These are phyloP conservation scores for Obelidium mucronatum DNA, from an alignment of 192 early-diverging fungal species.

Conservation along the genomic window DNA sequence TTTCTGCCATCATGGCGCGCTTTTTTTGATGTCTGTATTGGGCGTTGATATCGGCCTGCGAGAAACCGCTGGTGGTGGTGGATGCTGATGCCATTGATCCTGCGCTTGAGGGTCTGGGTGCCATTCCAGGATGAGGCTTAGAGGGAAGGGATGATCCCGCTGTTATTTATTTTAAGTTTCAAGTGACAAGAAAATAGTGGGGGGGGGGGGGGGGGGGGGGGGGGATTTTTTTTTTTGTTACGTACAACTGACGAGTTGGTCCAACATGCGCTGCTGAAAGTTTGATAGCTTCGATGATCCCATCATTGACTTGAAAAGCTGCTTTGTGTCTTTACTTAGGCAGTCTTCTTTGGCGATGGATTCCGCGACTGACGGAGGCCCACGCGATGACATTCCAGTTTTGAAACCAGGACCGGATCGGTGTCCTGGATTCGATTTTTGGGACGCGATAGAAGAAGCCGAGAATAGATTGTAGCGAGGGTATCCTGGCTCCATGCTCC, in stretches of 20 bases:
- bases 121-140: conserved; percentile 27
- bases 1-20: conserved; percentile 11
- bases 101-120: conserved; percentile 14
- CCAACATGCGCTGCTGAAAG: conserved; percentile 50
- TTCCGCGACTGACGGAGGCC: conserved; percentile 30
- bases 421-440: conserved; percentile 2
- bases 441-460: conserved; percentile 3
- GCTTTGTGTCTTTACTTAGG: conserved; percentile 43
- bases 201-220: too few relatives aligned
- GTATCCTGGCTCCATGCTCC: not conserved
- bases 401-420: conserved; percentile 18
- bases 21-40: conserved; percentile 32
- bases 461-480: conserved; percentile 9
- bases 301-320: conserved; percentile 60
- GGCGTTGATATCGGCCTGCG: conserved; percentile 12
- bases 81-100: not conserved
- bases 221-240: not conserved
- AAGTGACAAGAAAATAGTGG: too few relatives aligned
- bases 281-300: conserved; percentile 51
- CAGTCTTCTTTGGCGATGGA: conserved; percentile 23
- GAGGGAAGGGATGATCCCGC: conserved; percentile 36
- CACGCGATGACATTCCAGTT: conserved; percentile 13
- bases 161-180: not conserved
- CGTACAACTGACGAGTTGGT: conserved; percentile 37
- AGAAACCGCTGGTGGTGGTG: not conserved